Evolutionary conservation across 768 basidiomycete species (phyloP).

Genomic region (Pisolithus marmoratus): DNA sequence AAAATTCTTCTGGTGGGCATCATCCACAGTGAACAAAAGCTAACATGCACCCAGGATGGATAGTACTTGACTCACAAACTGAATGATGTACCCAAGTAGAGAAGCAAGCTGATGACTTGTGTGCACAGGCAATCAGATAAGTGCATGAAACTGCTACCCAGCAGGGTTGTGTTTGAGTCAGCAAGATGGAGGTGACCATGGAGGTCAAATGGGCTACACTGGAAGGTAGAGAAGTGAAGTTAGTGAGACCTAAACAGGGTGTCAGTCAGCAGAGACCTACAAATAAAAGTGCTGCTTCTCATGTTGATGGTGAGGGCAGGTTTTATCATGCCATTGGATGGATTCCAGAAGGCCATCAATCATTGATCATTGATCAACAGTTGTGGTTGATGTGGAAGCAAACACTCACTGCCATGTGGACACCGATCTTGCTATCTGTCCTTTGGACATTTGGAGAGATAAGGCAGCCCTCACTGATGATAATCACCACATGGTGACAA

Average conservation of each 20-base stretch:
- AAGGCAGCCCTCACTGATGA: too few species aligned
- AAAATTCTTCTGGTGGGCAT: too few species aligned
- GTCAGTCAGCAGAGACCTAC: background rate
- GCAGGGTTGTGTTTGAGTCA: background rate
- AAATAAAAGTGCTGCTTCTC: background rate
- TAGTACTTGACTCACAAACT: too few species aligned
- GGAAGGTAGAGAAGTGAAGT: background rate
- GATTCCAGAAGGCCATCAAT: too few species aligned
- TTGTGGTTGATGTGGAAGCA: background rate
- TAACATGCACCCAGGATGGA: too few species aligned
- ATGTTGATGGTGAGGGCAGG: background rate
- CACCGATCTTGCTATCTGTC: too few species aligned
- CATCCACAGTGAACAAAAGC: too few species aligned
- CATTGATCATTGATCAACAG: background rate
- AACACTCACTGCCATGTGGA: too few species aligned
- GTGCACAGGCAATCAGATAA: background rate
- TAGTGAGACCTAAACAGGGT: background rate
- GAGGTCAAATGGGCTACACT: background rate
- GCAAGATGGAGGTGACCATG: background rate
- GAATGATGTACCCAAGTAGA: too few species aligned
- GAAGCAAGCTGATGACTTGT: too few species aligned
- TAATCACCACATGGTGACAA: too few species aligned
- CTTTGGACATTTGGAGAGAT: too few species aligned
- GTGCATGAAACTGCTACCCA: background rate
- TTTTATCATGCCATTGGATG: background rate